Evolutionary conservation across 305 asterid species (phyloP).

Genomic region (Rubia balearica): DNA sequence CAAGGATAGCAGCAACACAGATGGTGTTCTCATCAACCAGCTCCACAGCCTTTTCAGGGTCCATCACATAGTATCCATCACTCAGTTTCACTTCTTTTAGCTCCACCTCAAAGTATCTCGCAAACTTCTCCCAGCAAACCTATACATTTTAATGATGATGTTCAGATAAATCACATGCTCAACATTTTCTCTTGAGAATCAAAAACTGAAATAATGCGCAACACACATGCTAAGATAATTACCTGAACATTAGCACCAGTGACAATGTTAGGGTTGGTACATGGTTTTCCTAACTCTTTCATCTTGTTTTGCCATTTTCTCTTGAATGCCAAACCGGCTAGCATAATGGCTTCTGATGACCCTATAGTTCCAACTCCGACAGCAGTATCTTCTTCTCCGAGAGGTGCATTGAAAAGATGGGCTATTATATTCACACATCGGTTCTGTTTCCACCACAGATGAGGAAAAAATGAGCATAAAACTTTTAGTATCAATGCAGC

Average conservation of each 20-base stretch:
- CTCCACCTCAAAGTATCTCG: not conserved
- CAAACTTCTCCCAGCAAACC: constrained; percentile 6
- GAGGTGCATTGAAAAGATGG: constrained; percentile 13
- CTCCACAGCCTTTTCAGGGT: not conserved
- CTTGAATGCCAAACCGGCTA: not conserved
- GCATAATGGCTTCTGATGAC: constrained; percentile 3
- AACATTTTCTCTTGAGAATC: too few relatives aligned
- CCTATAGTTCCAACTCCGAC: not conserved
- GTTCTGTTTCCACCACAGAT: not conserved
- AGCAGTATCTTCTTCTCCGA: constrained; percentile 10
- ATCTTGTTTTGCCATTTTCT: constrained; percentile 2
- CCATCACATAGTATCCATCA: constrained; percentile 3
- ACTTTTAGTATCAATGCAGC: not conserved
- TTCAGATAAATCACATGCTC: not conserved
- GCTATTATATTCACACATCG: constrained; percentile 19
- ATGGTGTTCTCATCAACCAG: constrained; percentile 3
- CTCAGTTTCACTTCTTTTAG: constrained; percentile 6
- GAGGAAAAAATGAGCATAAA: not conserved
- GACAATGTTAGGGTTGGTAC: not conserved
- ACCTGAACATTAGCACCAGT: constrained; percentile 5
- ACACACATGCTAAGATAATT: constrained; percentile 5
- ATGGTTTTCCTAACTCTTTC: not conserved
- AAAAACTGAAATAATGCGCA: not conserved
- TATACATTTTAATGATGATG: not conserved
- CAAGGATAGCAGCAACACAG: not conserved